A percentile compares a stretch with the other conserved stretches of the same genome.
phyloP scores from a whole-genome alignment of 805 yeast genomes.

The Kodamaea laetipori region DNA sequence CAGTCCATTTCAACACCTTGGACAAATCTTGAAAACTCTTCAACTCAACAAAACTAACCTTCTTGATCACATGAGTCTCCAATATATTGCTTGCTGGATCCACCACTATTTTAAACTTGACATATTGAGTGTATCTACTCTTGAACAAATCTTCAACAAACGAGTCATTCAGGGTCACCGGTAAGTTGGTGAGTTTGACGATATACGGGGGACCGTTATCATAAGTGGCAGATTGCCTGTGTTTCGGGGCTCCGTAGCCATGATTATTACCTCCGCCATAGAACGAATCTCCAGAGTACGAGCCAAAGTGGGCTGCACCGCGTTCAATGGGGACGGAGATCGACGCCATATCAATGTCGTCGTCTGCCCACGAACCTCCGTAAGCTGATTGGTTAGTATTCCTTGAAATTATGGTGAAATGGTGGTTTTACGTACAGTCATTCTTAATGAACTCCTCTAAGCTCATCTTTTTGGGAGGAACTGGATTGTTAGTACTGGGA shows the following conservation, averaged over 20 bases:
- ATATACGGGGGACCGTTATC: constrained; percentile 60
- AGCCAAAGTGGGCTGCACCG: constrained; percentile 8
- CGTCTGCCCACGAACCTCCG: constrained; percentile 53
- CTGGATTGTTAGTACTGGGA: constrained; percentile 19
- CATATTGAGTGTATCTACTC: constrained; percentile 59
- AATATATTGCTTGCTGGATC: constrained; percentile 46
- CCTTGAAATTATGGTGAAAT: not conserved
- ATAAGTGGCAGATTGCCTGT: constrained; percentile 15
- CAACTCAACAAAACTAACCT: constrained; percentile 66
- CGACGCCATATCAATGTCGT: constrained; percentile 46
- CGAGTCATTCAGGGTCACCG: constrained; percentile 52
- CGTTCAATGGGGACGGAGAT: constrained; percentile 46
- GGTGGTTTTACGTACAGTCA: constrained; percentile 38
- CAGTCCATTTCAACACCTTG: constrained; percentile 65
- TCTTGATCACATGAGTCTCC: constrained; percentile 43
- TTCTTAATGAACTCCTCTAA: constrained; percentile 48
- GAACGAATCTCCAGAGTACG: constrained; percentile 5
- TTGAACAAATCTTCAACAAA: constrained; percentile 61
- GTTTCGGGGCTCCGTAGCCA: constrained; percentile 14
- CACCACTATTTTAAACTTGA: constrained; percentile 63
- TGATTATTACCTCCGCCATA: constrained; percentile 10
- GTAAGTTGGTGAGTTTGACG: constrained; percentile 61
- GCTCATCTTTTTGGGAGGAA: constrained; percentile 49
- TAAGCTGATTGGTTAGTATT: constrained; percentile 34
- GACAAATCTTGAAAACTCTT: constrained; percentile 51